Conservation (phyloP, 1,139 yeast species). For the Pichia sp. region DNA sequence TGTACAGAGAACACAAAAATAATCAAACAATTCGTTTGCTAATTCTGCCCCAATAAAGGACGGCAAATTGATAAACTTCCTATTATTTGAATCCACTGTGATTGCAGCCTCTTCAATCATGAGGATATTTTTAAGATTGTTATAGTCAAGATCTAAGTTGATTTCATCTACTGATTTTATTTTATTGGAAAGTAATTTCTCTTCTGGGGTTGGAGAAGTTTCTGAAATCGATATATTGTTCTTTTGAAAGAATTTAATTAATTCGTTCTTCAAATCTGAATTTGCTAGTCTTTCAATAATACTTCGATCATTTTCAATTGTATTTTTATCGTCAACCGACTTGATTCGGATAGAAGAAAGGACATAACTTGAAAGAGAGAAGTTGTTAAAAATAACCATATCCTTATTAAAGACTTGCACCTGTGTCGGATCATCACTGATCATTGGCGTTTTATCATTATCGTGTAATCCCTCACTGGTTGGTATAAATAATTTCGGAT, state of each 20-base stretch:
- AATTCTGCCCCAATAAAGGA: conserved; percentile 8
- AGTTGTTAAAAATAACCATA: conserved; percentile 5
- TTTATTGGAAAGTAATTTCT: not conserved
- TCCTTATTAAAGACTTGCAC: conserved; percentile 13
- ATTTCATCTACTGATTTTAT: conserved; percentile 6
- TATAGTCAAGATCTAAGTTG: conserved; percentile 13
- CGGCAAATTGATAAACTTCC: conserved; percentile 18
- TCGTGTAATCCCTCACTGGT: not conserved
- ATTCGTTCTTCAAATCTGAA: not conserved
- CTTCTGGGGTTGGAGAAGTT: not conserved
- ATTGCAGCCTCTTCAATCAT: conserved; percentile 20
- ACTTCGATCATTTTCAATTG: conserved; percentile 10
- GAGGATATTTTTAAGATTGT: conserved; percentile 16
- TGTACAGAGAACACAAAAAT: conserved; percentile 14
- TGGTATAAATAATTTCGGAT: conserved; percentile 1
- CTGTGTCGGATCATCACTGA: conserved; percentile 11
- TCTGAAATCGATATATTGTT: not conserved
- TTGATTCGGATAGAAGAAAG: conserved; percentile 15
- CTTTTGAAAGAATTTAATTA: not conserved
- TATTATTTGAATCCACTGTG: conserved; percentile 1
- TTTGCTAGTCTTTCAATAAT: conserved; percentile 1
- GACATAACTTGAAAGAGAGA: conserved; percentile 11
- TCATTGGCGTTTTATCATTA: conserved; percentile 8
- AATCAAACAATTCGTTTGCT: conserved; percentile 16
- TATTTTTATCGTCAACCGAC: not conserved